These are phyloP conservation scores for Vitis hybrid DNA, from an alignment of 177 flowering plant species.

Conservation along the genomic window DNA sequence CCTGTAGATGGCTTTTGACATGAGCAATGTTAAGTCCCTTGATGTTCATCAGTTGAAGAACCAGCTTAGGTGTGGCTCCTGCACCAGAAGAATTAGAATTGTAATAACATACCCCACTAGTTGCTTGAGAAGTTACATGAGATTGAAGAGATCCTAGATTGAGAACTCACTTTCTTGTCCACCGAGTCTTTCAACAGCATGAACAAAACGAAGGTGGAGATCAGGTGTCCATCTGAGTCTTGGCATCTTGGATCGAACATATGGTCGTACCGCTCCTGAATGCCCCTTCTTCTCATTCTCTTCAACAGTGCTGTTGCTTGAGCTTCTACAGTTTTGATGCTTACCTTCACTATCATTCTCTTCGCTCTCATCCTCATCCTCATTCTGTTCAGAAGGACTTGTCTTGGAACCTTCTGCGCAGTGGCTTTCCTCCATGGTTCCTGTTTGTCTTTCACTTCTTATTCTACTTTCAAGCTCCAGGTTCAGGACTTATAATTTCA, in stretches of 20 bases:
- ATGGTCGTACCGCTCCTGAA: constrained; percentile 56
- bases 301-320: constrained; percentile 80
- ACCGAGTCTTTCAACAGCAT: constrained; percentile 77
- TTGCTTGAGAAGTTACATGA: background rate
- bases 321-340: constrained; percentile 47
- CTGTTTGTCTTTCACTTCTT: background rate
- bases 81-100: constrained; percentile 12
- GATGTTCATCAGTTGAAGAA: constrained; percentile 81
- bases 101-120: background rate
- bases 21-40: constrained; percentile 85
- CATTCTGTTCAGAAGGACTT: constrained; percentile 16
- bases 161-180: constrained; percentile 72
- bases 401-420: constrained; percentile 31
- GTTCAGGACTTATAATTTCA: background rate
- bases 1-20: constrained; percentile 91
- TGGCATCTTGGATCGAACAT: constrained; percentile 84
- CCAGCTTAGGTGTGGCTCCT: constrained; percentile 94
- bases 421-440: constrained; percentile 23
- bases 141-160: background rate
- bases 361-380: constrained; percentile 25
- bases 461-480: background rate
- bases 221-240: constrained; percentile 94
- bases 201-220: constrained; percentile 78
- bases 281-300: constrained; percentile 49
- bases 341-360: constrained; percentile 32